phyloP scores from a whole-genome alignment of 345 rosid species.

The Bruguiera sexangula region DNA sequence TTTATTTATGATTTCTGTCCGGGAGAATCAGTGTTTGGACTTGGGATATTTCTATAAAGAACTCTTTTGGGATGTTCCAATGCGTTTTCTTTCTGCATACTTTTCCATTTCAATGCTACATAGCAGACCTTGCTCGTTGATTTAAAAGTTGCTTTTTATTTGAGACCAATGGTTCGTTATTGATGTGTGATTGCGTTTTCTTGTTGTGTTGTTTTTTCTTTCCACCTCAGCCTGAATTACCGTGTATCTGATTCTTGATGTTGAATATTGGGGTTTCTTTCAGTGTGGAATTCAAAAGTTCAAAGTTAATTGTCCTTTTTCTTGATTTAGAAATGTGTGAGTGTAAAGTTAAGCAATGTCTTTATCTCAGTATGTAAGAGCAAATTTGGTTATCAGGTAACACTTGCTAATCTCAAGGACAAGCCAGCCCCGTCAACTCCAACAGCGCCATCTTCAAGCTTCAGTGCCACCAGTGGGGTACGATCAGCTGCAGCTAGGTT shows the following conservation, averaged over 20 bases:
- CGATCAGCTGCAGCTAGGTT: slow-evolving; percentile 88
- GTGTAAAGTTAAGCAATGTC: no score
- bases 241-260: no score
- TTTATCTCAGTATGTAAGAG: slow-evolving; percentile 1
- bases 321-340: no score
- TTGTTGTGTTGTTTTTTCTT: neutral
- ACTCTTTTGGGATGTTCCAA: neutral
- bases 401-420: slow-evolving; percentile 90
- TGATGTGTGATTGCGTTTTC: no score
- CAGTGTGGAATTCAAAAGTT: no score
- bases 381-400: slow-evolving; percentile 49
- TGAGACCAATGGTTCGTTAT: neutral
- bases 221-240: neutral
- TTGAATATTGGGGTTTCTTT: no score
- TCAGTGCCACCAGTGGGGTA: slow-evolving; percentile 82
- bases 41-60: neutral
- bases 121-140: slow-evolving; percentile 2
- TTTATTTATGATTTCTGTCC: neutral
- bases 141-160: neutral
- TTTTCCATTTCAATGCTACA: neutral
- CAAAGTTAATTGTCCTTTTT: no score
- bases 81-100: neutral
- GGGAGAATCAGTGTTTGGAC: neutral
- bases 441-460: slow-evolving; percentile 63
- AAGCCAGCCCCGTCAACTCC: slow-evolving; percentile 89